Conservation (phyloP, 805 yeast genomes). For the Nakazawaea wyomingensis region DNA sequence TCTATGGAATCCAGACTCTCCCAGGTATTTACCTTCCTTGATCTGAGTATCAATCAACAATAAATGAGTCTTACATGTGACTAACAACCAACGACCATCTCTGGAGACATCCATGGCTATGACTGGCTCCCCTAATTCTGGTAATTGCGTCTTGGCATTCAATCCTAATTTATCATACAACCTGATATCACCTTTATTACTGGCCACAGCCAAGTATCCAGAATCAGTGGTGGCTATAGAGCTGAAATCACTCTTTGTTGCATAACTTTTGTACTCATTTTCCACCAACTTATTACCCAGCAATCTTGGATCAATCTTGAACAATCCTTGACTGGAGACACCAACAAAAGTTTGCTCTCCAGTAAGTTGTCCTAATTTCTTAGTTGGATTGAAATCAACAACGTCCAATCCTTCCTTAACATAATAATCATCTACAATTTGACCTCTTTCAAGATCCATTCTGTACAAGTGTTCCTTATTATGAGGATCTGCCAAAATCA, state of each 20-base stretch:
- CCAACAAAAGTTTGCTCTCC: conserved; percentile 74
- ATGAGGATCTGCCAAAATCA: conserved; percentile 57
- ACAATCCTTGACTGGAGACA: conserved; percentile 56
- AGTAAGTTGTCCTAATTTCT: conserved; percentile 69
- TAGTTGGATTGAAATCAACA: conserved; percentile 60
- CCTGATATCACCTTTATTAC: conserved; percentile 69
- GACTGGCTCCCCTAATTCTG: conserved; percentile 77
- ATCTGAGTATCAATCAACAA: conserved; percentile 64
- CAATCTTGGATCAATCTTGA: conserved; percentile 78
- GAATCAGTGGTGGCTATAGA: conserved; percentile 64
- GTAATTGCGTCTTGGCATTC: conserved; percentile 72
- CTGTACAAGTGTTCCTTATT: conserved; percentile 46
- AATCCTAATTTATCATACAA: conserved; percentile 69
- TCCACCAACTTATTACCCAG: conserved; percentile 53
- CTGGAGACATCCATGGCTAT: conserved; percentile 65
- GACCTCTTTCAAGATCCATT: conserved; percentile 77
- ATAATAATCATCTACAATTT: conserved; percentile 83
- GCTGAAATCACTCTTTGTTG: conserved; percentile 49
- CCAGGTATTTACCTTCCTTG: conserved; percentile 55
- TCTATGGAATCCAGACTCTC: conserved; percentile 57
- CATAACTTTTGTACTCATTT: conserved; percentile 48
- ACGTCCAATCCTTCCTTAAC: conserved; percentile 44
- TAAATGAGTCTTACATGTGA: conserved; percentile 71
- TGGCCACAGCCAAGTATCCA: conserved; percentile 75
- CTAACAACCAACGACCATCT: conserved; percentile 78